Conservation (phyloP, 768 basidiomycete genomes). For the Galerina marginata region DNA sequence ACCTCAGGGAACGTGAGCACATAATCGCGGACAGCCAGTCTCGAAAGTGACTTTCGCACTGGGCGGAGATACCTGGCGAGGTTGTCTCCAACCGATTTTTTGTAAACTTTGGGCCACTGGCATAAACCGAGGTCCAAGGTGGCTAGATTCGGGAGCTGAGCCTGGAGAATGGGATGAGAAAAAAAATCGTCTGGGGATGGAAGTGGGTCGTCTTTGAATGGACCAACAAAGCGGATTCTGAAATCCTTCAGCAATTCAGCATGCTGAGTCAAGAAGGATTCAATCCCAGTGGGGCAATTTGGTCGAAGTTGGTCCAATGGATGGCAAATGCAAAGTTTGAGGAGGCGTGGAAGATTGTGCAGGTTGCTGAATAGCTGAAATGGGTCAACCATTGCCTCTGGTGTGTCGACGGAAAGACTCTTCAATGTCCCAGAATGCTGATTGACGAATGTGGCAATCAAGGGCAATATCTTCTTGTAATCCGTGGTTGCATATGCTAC, state of each 20-base stretch:
- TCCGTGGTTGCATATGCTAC: not conserved
- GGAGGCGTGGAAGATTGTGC: slow-evolving; percentile 1
- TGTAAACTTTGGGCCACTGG: not conserved
- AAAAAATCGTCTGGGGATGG: slow-evolving; percentile 5
- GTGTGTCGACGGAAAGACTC: slow-evolving; percentile 6
- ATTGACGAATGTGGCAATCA: slow-evolving; percentile 11
- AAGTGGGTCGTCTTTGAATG: not conserved
- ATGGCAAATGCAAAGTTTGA: not conserved
- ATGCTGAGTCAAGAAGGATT: slow-evolving; percentile 4
- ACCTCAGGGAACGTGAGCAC: slow-evolving; percentile 1
- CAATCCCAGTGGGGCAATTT: not conserved
- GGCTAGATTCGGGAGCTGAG: slow-evolving; percentile 1
- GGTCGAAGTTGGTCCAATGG: not conserved
- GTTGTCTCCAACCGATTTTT: not conserved
- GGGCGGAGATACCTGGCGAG: not conserved
- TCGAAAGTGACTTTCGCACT: not conserved
- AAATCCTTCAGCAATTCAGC: not conserved
- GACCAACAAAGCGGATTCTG: not conserved
- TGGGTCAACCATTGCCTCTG: not conserved
- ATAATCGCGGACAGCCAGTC: not conserved
- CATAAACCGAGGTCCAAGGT: slow-evolving; percentile 10
- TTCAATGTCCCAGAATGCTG: slow-evolving; percentile 8
- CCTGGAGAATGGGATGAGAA: slow-evolving; percentile 12
- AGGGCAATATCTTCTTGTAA: not conserved
- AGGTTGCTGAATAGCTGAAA: slow-evolving; percentile 6